These are phyloP conservation scores for Rhodotorula taiwanensis DNA, from an alignment of 768 basidiomycete genomes.

Conservation along the genomic window DNA sequence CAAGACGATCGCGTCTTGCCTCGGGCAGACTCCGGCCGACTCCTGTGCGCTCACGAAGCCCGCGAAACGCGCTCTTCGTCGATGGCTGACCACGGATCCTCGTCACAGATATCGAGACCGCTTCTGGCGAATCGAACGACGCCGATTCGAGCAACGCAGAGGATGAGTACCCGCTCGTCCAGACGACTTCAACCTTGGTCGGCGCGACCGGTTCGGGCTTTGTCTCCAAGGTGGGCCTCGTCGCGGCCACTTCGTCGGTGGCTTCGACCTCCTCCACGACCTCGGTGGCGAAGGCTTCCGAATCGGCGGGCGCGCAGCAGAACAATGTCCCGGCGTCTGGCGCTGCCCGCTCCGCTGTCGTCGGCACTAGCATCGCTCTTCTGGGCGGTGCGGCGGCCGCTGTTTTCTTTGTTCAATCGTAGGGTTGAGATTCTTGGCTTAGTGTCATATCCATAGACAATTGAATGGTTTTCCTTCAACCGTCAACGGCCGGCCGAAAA, in stretches of 20 bases:
- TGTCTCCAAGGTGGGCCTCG: slow-evolving; percentile 5
- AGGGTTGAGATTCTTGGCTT: no score
- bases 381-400: no score
- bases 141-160: neutral
- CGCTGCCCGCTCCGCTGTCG: no score
- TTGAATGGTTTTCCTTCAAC: no score
- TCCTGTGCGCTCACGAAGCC: slow-evolving; percentile 48
- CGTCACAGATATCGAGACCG: slow-evolving; percentile 30
- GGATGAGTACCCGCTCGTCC: slow-evolving; percentile 3
- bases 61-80: neutral
- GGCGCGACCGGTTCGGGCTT: slow-evolving; percentile 30
- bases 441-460: no score
- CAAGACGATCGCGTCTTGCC: slow-evolving; percentile 63
- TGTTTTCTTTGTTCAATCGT: no score
- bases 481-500: no score
- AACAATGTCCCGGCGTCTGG: neutral
- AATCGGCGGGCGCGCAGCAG: no score
- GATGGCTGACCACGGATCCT: neutral
- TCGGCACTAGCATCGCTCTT: no score
- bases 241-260: neutral
- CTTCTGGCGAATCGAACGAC: neutral
- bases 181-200: slow-evolving; percentile 16
- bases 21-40: slow-evolving; percentile 55
- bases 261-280: no score
- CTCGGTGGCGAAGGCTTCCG: no score